phyloP scores from a whole-genome alignment of 129 eudicot species.

The Flaveria sonorensis region DNA sequence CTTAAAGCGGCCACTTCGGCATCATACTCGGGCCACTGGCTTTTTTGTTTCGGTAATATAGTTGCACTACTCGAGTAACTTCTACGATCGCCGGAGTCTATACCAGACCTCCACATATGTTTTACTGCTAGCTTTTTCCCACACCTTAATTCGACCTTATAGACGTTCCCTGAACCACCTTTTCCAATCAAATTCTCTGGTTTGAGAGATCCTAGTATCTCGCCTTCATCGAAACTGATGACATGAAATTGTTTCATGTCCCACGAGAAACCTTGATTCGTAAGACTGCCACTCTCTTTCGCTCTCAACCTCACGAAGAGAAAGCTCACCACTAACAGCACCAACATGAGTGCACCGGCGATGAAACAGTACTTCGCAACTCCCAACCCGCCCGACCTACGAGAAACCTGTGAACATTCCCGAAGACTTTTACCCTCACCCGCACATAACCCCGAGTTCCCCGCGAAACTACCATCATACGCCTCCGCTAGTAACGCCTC shows the following conservation, averaged over 20 bases:
- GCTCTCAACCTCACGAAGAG: slow-evolving; percentile 24
- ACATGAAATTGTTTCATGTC: slow-evolving; percentile 61
- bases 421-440: slow-evolving; percentile 29
- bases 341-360: slow-evolving; percentile 41
- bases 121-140: slow-evolving; percentile 64
- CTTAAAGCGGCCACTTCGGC: slow-evolving; percentile 66
- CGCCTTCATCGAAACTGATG: slow-evolving; percentile 52
- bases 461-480: slow-evolving; percentile 41
- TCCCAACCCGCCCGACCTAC: slow-evolving; percentile 28
- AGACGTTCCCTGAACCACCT: slow-evolving; percentile 69
- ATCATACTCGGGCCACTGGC: slow-evolving; percentile 51
- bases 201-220: slow-evolving; percentile 44
- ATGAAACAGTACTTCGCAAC: slow-evolving; percentile 42
- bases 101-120: slow-evolving; percentile 53
- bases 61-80: slow-evolving; percentile 36
- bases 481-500: slow-evolving; percentile 49
- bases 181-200: slow-evolving; percentile 54
- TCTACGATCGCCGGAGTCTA: slow-evolving; percentile 32
- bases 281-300: slow-evolving; percentile 21
- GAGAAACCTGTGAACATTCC: slow-evolving; percentile 44
- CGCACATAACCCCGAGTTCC: slow-evolving; percentile 62
- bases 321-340: slow-evolving; percentile 35
- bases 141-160: slow-evolving; percentile 48
- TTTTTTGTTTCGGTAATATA: slow-evolving; percentile 41
- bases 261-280: slow-evolving; percentile 42